phyloP scores from a whole-genome alignment of 1,284 basidiomycete species.

The Irpex lacteus region DNA sequence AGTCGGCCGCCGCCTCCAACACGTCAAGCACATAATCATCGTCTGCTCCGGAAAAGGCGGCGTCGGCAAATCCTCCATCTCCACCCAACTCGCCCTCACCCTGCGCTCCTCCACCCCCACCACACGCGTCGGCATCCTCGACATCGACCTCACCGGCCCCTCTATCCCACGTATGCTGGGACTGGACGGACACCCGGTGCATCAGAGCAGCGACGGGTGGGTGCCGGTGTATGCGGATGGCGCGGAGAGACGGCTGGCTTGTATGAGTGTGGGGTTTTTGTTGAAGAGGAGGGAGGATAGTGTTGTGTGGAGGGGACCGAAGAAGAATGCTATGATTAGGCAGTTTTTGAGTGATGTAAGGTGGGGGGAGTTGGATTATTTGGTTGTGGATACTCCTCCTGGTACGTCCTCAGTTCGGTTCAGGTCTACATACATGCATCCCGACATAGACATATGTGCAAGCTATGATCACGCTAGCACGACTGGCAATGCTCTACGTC shows the following conservation, averaged over 20 bases:
- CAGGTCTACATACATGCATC: background rate
- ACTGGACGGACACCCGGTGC: constrained; percentile 81
- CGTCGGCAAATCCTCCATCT: constrained; percentile 96
- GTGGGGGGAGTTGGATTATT: constrained; percentile 96
- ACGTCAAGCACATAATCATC: constrained; percentile 86
- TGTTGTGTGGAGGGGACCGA: constrained; percentile 98
- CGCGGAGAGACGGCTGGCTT: constrained; percentile 69
- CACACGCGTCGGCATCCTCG: constrained; percentile 85
- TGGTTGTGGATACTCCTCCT: constrained; percentile 97
- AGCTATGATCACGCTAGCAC: background rate
- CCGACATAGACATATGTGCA: background rate
- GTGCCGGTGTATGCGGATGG: constrained; percentile 94
- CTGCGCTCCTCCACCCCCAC: constrained; percentile 68
- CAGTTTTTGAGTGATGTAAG: constrained; percentile 96
- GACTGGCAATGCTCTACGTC: too few species aligned
- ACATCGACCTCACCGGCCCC: constrained; percentile 96
- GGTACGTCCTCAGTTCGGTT: constrained; percentile 49
- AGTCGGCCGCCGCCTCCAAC: constrained; percentile 59
- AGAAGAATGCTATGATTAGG: constrained; percentile 99
- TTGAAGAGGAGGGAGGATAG: constrained; percentile 88
- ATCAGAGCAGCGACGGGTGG: constrained; percentile 96
- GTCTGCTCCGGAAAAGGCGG: constrained; percentile 97
- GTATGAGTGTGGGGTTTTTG: constrained; percentile 98
- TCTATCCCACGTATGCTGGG: constrained; percentile 98
- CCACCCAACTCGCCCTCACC: constrained; percentile 89